Conservation (phyloP, 495 filamentous ascomycete species). For the Trichoderma orchidacearum region DNA sequence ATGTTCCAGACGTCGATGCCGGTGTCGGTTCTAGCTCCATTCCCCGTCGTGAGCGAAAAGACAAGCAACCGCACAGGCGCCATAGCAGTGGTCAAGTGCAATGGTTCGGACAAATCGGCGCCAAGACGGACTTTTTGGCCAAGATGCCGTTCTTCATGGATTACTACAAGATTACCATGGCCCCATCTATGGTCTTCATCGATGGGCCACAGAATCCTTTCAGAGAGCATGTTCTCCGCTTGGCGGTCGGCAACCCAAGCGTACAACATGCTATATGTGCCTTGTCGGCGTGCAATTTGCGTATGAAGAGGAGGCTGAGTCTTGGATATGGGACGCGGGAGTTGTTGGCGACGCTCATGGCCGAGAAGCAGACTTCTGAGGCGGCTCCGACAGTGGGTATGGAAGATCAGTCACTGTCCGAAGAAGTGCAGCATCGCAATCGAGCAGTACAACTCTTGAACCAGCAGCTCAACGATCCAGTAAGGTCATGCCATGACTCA, state of each 20-base stretch:
- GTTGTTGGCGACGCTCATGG: slow-evolving; percentile 16
- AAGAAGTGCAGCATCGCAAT: slow-evolving; percentile 71
- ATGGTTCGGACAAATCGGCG: slow-evolving; percentile 18
- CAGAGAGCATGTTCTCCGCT: slow-evolving; percentile 64
- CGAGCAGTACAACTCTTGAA: slow-evolving; percentile 75
- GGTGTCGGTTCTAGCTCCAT: not conserved
- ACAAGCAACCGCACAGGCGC: not conserved
- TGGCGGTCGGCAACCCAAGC: slow-evolving; percentile 66
- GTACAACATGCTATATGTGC: slow-evolving; percentile 88
- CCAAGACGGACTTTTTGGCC: slow-evolving; percentile 32
- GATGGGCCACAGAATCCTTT: slow-evolving; percentile 78
- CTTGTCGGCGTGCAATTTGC: slow-evolving; percentile 71
- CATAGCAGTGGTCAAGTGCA: slow-evolving; percentile 11
- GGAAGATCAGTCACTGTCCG: slow-evolving; percentile 41
- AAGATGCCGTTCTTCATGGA: slow-evolving; percentile 52
- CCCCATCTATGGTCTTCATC: slow-evolving; percentile 81
- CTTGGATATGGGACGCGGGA: slow-evolving; percentile 33
- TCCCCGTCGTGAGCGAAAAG: not conserved
- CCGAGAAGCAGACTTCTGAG: slow-evolving; percentile 19
- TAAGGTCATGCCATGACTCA: slow-evolving; percentile 66
- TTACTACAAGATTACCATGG: slow-evolving; percentile 80
- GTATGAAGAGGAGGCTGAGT: slow-evolving; percentile 43
- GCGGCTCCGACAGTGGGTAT: slow-evolving; percentile 17
- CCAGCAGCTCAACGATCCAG: slow-evolving; percentile 61
- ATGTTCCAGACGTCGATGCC: not conserved